Evolutionary conservation across 768 basidiomycete species (phyloP), one percentile per base, ranked within the genome.

Genomic region (Filobasidium floriforme): DNA sequence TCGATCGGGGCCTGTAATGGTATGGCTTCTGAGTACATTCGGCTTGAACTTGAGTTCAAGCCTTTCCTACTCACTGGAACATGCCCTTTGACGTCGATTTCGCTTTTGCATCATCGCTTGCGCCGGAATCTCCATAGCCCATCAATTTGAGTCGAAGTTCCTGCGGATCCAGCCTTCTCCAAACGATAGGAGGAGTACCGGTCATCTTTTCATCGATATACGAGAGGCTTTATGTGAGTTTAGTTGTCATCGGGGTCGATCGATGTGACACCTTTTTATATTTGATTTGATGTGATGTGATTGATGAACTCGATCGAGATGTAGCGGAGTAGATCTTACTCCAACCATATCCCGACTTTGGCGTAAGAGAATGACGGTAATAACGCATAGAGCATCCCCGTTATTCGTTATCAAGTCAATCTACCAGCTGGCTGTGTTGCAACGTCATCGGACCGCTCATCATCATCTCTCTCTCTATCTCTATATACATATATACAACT

Each of bases 401-500:
- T 57, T 57, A 57, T 57, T 6, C n/a, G 54, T 57, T 57, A 7
- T 26, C 54, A 32, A 2, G 12, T 14, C 29, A 14, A 24, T 5
- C 54, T 3, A 6, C 7, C 2, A 26, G 15, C 12, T 4, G 6
- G 19, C 12, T 19, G 46, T 51, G 19, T 24, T 15, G 54, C 54
- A 57, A 57, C 54, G 54, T 57, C 54, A 57, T 57, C 54, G 54
- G 15, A 12, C 22, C 54, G 26, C 29, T 57, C 52, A 44, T 54
- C 52, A 54, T 11, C 52, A 54, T 22, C 9, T 11, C 26, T 26
- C 9, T 11, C 9, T 9, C 10, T 26, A 54, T 22, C 10, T 54
- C 22, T 9, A 54, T 18, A 11, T 26, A 54, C 22, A 54, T 22
- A 54, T 22, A 12, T n/a, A 12, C 12, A 24, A 9, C 15, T 26